phyloP scores from a whole-genome alignment of 345 rosid species.

The Populus euphratica region DNA sequence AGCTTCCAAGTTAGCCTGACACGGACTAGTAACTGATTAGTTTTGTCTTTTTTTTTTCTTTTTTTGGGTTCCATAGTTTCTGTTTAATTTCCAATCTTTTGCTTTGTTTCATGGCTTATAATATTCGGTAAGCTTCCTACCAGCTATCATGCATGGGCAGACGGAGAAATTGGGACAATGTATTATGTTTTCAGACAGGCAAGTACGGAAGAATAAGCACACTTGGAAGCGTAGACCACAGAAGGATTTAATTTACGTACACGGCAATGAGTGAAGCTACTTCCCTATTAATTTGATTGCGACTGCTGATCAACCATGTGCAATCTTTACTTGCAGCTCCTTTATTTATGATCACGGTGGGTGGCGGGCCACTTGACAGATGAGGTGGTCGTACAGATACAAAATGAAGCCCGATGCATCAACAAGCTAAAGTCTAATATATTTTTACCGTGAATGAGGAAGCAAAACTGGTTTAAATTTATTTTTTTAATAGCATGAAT shows the following conservation, averaged over 20 bases:
- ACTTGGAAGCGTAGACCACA: too few species aligned
- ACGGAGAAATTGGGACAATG: too few species aligned
- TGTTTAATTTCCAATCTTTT: too few species aligned
- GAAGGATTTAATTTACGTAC: background rate
- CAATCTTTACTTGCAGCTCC: slow-evolving; percentile 1
- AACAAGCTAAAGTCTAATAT: background rate
- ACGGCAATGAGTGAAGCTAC: background rate
- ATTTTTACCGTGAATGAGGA: too few species aligned
- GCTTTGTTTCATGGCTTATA: too few species aligned
- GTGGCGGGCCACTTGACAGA: slow-evolving; percentile 7
- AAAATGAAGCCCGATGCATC: background rate
- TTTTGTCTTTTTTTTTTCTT: too few species aligned
- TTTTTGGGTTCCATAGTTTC: too few species aligned
- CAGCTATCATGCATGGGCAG: background rate
- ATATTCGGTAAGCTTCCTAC: too few species aligned
- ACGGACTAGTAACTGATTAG: too few species aligned
- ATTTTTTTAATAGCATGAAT: too few species aligned
- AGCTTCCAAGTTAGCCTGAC: too few species aligned
- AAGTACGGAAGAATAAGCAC: background rate
- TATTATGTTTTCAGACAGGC: background rate
- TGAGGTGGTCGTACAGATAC: background rate
- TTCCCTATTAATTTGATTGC: slow-evolving; percentile 4
- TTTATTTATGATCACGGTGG: slow-evolving; percentile 14
- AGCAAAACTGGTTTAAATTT: too few species aligned
- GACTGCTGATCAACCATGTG: slow-evolving; percentile 7